These are phyloP conservation scores for Solanum tarapatanum DNA, from an alignment of 257 asterid species.

Conservation along the genomic window DNA sequence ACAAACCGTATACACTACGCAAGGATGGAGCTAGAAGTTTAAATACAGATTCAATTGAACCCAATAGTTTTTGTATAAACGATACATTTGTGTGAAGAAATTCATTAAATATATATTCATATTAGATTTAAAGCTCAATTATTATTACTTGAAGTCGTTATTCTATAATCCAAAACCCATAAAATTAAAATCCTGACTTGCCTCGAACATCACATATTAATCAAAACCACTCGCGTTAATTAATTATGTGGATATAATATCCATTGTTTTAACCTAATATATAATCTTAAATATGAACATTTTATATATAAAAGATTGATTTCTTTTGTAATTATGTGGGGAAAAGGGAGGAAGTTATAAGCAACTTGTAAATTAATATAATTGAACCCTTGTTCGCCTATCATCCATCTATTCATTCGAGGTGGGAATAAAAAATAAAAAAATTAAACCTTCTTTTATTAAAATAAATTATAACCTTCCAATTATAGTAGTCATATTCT, in stretches of 20 bases:
- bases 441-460: neutral
- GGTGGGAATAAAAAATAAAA: neutral
- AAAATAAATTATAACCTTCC: neutral
- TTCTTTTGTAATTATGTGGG: neutral
- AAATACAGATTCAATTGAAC: rapidly evolving
- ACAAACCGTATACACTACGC: neutral
- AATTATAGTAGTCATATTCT: neutral
- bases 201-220: neutral
- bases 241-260: neutral
- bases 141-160: neutral
- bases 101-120: too few species aligned
- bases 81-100: neutral
- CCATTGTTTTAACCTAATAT: neutral
- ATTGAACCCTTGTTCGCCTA: neutral
- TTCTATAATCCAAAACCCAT: neutral
- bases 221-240: neutral
- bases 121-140: neutral
- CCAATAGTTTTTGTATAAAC: neutral
- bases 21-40: neutral
- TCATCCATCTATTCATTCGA: neutral
- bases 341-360: neutral
- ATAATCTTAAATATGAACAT: neutral
- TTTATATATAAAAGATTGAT: neutral
- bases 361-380: neutral
- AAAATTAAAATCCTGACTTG: neutral